Evolutionary conservation across 805 yeast species (phyloP), one percentile per base, ranked within the genome.

Genomic region (Pichia occidentalis): DNA sequence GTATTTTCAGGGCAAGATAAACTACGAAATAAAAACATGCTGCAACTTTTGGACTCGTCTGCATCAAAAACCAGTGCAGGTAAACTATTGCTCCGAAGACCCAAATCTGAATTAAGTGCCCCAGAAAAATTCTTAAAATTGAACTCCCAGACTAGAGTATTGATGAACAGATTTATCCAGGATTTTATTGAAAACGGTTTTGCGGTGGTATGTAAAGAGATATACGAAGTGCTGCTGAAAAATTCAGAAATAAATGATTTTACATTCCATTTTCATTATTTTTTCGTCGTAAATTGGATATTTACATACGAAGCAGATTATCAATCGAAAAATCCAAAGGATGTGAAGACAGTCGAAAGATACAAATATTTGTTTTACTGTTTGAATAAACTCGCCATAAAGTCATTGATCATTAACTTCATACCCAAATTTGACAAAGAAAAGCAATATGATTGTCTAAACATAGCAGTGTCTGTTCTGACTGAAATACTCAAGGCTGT

Each of bases 181-280:
- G 73, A 75, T 40, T 81, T 87, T 47, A 59, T 76, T 5, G 87
- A 85, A 40, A 80, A 85, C 23, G 77, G 87, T 12, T 85, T 84
- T 59, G 84, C 85, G 49, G 75, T 76, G 13, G 57, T 87, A 20
- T 63, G 85, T 19, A 34, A 64, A 58, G 32, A 73, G 21, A 61
- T 81, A 10, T 68, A 83, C 8, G 64, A 52, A 31, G 32, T 29
- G 11, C 24, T 37, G 12, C 17, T 38, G 7, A 38, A 45, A 6
- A 46, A 44, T 20, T 58, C 67, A 8, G 71, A 67, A 26, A 20
- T 53, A 39, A 14, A 43, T 17, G 57, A 52, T 44, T 37, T 56
- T 46, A 51, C 54, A 18, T 37, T 55, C 16, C 53, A 53, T 20
- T 57, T 57, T 34, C 75, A 75, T 31, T 87, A 71, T 52, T 70